Percentiles rank a stretch among this genome's conserved stretches.
Evolutionary conservation across 2,329 filamentous ascomycete genomes (phyloP).

Genomic region (Fusarium gaditjirri): DNA sequence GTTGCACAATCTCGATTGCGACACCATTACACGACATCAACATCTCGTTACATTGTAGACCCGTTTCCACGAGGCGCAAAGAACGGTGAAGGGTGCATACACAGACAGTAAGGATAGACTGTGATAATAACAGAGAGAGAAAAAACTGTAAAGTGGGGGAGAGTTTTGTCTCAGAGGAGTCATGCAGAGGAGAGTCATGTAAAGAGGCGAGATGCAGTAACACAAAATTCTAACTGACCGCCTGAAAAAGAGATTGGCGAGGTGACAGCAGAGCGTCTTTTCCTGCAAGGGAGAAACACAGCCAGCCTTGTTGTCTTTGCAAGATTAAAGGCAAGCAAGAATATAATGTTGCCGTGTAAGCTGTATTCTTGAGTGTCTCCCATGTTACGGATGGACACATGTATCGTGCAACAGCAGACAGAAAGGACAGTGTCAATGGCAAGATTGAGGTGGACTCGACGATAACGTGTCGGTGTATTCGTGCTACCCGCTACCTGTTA

Average conservation of each 20-base stretch:
- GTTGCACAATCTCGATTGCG: conserved; percentile 46
- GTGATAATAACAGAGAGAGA: neutral
- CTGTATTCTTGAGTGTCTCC: neutral
- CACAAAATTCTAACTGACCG: conserved; percentile 29
- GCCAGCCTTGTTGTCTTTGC: neutral
- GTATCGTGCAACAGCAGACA: conserved; percentile 4
- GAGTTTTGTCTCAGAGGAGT: conserved; percentile 29
- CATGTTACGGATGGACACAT: conserved; percentile 1
- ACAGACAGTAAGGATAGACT: neutral
- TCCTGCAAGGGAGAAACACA: conserved; percentile 18
- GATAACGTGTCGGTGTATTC: conserved; percentile 25
- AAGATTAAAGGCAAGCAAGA: neutral
- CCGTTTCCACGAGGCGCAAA: conserved; percentile 30
- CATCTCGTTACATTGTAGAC: conserved; percentile 13
- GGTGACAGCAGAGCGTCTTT: neutral
- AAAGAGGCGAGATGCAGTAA: conserved; percentile 36
- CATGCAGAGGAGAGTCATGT: conserved; percentile 31
- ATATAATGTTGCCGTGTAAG: conserved; percentile 9
- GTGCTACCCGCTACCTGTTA: conserved; percentile 38
- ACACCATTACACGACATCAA: conserved; percentile 36
- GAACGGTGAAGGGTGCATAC: conserved; percentile 26
- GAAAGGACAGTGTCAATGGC: neutral
- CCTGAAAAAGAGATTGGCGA: conserved; percentile 7
- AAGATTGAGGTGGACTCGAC: conserved; percentile 17
- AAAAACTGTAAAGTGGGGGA: neutral